These are phyloP conservation scores for Plasmopara halstedii DNA, from an alignment of 352 stramenopile species.

Conservation along the genomic window DNA sequence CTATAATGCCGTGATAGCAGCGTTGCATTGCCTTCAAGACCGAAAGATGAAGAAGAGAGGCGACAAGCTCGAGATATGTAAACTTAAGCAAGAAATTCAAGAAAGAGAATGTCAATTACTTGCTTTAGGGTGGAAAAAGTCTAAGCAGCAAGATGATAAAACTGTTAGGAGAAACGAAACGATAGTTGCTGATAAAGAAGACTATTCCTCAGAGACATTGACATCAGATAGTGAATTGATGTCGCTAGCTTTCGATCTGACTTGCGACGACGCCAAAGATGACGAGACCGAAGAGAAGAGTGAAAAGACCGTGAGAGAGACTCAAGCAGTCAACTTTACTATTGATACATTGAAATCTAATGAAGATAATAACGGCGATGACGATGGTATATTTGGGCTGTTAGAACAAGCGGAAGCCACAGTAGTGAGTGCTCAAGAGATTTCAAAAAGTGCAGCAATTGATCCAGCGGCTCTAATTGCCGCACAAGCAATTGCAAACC, in stretches of 20 bases:
- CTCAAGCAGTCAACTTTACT: too few relatives aligned
- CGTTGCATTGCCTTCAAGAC: slow-evolving; percentile 32
- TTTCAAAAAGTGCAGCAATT: slow-evolving; percentile 32
- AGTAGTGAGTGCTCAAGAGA: slow-evolving; percentile 26
- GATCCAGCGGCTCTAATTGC: slow-evolving; percentile 20
- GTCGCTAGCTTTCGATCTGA: slow-evolving; percentile 13
- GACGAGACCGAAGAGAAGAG: not conserved
- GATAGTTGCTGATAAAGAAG: not conserved
- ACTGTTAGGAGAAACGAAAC: slow-evolving; percentile 37
- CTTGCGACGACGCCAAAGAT: not conserved
- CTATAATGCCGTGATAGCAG: slow-evolving; percentile 30
- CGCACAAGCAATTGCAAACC: slow-evolving; percentile 13
- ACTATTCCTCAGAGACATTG: too few relatives aligned
- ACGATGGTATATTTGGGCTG: slow-evolving; percentile 26
- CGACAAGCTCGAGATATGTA: slow-evolving; percentile 22
- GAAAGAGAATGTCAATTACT: slow-evolving; percentile 33
- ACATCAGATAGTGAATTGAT: slow-evolving; percentile 23
- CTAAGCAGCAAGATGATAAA: slow-evolving; percentile 30
- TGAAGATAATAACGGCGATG: slow-evolving; percentile 8
- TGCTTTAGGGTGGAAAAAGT: slow-evolving; percentile 40
- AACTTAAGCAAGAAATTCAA: slow-evolving; percentile 34
- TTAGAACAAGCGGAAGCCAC: slow-evolving; percentile 32
- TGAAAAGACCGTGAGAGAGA: too few relatives aligned
- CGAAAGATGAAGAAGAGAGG: slow-evolving; percentile 50
- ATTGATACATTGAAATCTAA: too few relatives aligned